A percentile compares a stretch with the other conserved stretches of the same genome.
These are phyloP conservation scores for Penicillium fuscoglaucum DNA, from an alignment of 2,329 filamentous ascomycete species.

Conservation along the genomic window DNA sequence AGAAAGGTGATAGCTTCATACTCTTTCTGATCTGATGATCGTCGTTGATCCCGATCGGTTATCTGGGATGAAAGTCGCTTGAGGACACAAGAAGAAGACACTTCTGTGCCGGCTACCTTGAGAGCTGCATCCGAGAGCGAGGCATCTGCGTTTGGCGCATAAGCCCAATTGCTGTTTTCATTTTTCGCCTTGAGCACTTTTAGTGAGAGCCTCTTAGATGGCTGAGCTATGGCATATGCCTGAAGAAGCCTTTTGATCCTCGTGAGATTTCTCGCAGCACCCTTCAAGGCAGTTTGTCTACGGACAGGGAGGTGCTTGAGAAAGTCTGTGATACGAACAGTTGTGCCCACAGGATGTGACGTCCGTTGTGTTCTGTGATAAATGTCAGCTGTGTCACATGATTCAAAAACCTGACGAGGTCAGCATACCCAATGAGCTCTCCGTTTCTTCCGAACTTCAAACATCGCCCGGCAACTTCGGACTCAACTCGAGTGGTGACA, in stretches of 20 bases:
- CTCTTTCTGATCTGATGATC: conserved; percentile 18
- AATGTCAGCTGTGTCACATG: conserved; percentile 1
- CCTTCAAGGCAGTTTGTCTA: conserved; percentile 56
- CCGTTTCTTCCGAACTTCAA: conserved; percentile 55
- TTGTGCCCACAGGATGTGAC: conserved; percentile 62
- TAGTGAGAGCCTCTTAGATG: conserved; percentile 56
- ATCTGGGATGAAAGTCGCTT: conserved; percentile 31
- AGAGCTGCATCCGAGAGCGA: conserved; percentile 55
- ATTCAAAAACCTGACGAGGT: neutral
- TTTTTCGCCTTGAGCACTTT: conserved; percentile 60
- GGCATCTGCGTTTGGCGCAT: conserved; percentile 54
- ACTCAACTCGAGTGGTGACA: conserved; percentile 59
- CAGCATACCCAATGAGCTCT: conserved; percentile 46
- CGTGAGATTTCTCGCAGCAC: conserved; percentile 49
- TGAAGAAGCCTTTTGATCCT: conserved; percentile 57
- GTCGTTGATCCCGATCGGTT: neutral
- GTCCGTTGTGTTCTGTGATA: conserved; percentile 37
- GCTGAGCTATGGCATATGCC: conserved; percentile 60
- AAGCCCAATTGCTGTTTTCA: conserved; percentile 61
- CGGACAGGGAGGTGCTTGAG: conserved; percentile 61
- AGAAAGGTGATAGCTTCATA: conserved; percentile 53
- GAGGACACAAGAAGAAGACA: conserved; percentile 51
- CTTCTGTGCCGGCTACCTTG: conserved; percentile 57
- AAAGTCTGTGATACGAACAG: conserved; percentile 57
- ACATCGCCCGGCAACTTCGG: conserved; percentile 55